Base-by-base conservation (phyloP, 495 filamentous ascomycete genomes). In the Cenococcum geophilum region DNA sequence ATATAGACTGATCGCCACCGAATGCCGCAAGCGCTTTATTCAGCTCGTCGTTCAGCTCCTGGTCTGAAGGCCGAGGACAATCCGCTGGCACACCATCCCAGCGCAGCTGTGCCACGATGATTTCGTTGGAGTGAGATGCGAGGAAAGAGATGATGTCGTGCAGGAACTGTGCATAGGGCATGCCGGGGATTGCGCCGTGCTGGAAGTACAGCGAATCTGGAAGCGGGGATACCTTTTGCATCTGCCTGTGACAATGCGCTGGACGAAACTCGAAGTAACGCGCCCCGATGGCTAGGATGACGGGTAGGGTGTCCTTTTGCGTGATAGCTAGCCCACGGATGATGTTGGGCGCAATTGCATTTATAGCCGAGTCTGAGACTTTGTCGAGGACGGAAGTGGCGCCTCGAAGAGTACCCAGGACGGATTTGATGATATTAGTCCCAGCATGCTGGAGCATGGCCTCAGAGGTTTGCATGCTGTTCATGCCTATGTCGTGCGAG, bases 231-330 rank as follows among this genome's bases (percentile, higher is more conserved):
- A 71, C 54, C 1, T 63, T 35, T 11, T 73, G 66, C 54, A 82
- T 68, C 50, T 61, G 67, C 2, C 63, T 67, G 60, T 80, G 77
- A 23, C 78, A 71, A 40, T 76, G 74, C 0, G 80, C 79, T 0
- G 80, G 80, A 8, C 80, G 75, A 57, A 81, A 81, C 70, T 82
- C 80, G 49, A 82, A 83, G 67, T 82, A 83, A 20, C 80, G 68
- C 0, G 78, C 77, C 8, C 80, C 80, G 42, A 82, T 73, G 37
- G 57, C 60, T 40, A 83, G 73, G 60, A 82, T 76, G 18, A 72
- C 64, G 27, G 71, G 63, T 3, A 82, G 69, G 37, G 60, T 64
- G 60, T 82, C 78, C 60, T 83, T 83, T 58, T 83, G 80, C 40
- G 78, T 83, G 47, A 82, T 76, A 60, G 80, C 75, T n/a, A 82